Conservation (phyloP, 2,329 filamentous ascomycete species). For the Claviceps sorghi region DNA sequence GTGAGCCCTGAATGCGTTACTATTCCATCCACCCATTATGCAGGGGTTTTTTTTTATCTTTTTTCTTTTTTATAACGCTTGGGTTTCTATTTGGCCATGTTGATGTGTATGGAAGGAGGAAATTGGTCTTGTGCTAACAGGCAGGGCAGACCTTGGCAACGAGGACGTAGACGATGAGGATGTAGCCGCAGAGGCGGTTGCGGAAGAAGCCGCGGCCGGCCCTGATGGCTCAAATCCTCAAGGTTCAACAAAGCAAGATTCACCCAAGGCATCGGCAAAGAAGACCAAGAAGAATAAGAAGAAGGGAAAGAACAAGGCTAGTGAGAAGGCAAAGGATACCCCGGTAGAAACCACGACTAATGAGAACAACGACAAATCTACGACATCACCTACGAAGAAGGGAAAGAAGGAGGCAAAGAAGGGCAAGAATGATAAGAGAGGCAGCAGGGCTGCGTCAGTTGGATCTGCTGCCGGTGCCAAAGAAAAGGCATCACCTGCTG, state of each 20-base stretch:
- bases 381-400: slow-evolving; percentile 12
- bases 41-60: too few species aligned
- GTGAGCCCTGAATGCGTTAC: slow-evolving; percentile 4
- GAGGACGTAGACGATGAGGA: slow-evolving; percentile 1
- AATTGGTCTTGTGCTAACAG: neutral
- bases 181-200: slow-evolving; percentile 1
- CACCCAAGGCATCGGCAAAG: neutral
- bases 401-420: slow-evolving; percentile 9
- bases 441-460: neutral
- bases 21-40: too few species aligned
- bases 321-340: slow-evolving; percentile 3
- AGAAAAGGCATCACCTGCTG: neutral
- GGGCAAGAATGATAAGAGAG: slow-evolving; percentile 13
- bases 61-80: too few species aligned
- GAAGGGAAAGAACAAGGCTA: slow-evolving; percentile 10
- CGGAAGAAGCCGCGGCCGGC: neutral
- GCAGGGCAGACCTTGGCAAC: neutral
- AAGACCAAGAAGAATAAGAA: slow-evolving; percentile 10
- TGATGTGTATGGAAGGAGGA: neutral
- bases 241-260: slow-evolving; percentile 7
- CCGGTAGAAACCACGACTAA: slow-evolving; percentile 8
- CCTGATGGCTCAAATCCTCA: neutral
- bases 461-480: neutral
- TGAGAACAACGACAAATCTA: slow-evolving; percentile 6
- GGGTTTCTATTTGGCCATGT: neutral